Percentiles rank a stretch among this genome's conserved stretches.
These are phyloP conservation scores for Cytospora chrysosperma DNA, from an alignment of 2,329 filamentous ascomycete species.

Conservation along the genomic window DNA sequence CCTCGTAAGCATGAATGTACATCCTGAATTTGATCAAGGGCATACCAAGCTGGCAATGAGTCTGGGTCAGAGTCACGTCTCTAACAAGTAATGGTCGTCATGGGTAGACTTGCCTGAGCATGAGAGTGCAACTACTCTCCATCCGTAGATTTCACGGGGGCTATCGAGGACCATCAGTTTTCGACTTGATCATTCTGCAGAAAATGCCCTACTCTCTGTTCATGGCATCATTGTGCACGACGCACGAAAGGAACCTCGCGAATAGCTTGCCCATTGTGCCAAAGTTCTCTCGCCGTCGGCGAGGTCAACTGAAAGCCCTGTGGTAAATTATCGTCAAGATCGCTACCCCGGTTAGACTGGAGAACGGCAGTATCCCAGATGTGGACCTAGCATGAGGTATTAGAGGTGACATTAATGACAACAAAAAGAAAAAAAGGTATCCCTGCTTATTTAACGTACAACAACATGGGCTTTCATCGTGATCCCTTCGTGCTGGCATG, in stretches of 20 bases:
- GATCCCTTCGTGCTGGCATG: background rate
- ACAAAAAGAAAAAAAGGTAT: background rate
- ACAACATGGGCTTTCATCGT: background rate
- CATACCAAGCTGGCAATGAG: constrained; percentile 8
- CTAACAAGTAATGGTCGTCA: background rate
- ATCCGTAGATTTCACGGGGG: constrained; percentile 67
- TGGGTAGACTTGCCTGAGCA: constrained; percentile 46
- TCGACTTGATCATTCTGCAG: background rate
- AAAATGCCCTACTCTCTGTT: constrained; percentile 46
- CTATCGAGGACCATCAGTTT: constrained; percentile 5
- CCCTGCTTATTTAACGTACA: background rate
- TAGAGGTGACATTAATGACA: background rate
- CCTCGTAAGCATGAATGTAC: background rate
- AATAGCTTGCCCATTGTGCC: constrained; percentile 40
- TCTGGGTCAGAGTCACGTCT: background rate
- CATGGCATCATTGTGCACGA: constrained; percentile 72
- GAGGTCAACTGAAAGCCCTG: background rate
- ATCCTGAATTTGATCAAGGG: too few species aligned
- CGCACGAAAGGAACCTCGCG: constrained; percentile 47
- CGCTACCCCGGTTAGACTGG: background rate
- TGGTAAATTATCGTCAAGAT: background rate
- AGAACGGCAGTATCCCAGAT: background rate
- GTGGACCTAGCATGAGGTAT: background rate
- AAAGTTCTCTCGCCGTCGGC: background rate
- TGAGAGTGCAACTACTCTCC: constrained; percentile 64